Evolutionary conservation across 2,329 filamentous ascomycete species (phyloP).

Genomic region (Nemania serpens): DNA sequence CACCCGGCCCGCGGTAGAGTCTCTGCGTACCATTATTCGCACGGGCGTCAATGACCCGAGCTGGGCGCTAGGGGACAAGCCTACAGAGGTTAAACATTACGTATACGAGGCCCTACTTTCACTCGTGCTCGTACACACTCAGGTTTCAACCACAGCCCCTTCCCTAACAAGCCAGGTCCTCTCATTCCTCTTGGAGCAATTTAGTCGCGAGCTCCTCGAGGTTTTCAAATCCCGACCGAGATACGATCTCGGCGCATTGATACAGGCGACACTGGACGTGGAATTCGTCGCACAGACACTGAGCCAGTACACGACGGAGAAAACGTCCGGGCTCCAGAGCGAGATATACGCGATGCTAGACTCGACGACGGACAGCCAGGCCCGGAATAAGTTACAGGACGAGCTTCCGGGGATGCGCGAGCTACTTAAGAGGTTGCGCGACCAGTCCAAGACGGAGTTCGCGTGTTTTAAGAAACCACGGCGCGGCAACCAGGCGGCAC

Average conservation of each 20-base stretch:
- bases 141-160: conserved; percentile 79
- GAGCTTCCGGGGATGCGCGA: conserved; percentile 90
- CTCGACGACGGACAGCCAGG: conserved; percentile 84
- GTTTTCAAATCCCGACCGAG: conserved; percentile 69
- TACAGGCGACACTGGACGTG: conserved; percentile 96
- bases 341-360: conserved; percentile 93
- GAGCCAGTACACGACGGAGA: conserved; percentile 84
- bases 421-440: conserved; percentile 81
- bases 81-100: conserved; percentile 81
- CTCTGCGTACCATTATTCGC: conserved; percentile 71
- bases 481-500: conserved; percentile 27
- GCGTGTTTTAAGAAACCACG: conserved; percentile 70
- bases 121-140: conserved; percentile 89
- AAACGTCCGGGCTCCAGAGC: conserved; percentile 79
- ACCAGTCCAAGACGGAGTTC: conserved; percentile 84
- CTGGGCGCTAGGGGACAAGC: conserved; percentile 70
- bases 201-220: conserved; percentile 77
- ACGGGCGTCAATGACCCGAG: conserved; percentile 70
- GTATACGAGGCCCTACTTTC: conserved; percentile 84
- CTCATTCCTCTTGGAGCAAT: conserved; percentile 82
- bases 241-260: conserved; percentile 80
- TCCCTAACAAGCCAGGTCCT: conserved; percentile 81
- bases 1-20: conserved; percentile 74
- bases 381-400: conserved; percentile 76
- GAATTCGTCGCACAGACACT: conserved; percentile 97